phyloP scores from a whole-genome alignment of 139 green algal genomes.

The Spirogloea muscicola region DNA sequence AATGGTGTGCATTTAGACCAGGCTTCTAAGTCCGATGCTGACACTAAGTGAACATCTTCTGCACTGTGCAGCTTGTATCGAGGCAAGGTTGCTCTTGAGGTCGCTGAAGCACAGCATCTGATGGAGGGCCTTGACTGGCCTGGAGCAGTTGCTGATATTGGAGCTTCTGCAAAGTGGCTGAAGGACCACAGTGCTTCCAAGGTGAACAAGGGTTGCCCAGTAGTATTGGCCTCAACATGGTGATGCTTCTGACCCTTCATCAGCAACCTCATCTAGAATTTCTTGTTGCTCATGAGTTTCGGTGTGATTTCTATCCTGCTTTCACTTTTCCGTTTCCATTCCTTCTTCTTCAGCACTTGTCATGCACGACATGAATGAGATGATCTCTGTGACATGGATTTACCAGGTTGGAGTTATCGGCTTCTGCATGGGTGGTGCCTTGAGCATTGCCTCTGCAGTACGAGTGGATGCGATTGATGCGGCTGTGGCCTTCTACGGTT shows the following conservation, averaged over 20 bases:
- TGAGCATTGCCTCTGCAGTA: slow-evolving; percentile 22
- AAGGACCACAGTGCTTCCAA: slow-evolving; percentile 31
- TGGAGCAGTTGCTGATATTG: slow-evolving; percentile 45
- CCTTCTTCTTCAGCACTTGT: not conserved
- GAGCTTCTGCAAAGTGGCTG: slow-evolving; percentile 33
- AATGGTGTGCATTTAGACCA: too few relatives aligned
- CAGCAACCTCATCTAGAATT: too few relatives aligned
- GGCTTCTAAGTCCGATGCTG: too few relatives aligned
- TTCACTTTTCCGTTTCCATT: slow-evolving; percentile 5
- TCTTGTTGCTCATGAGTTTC: too few relatives aligned
- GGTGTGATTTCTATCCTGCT: slow-evolving; percentile 14
- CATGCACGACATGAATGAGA: not conserved
- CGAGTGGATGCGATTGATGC: slow-evolving; percentile 18
- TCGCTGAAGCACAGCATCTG: slow-evolving; percentile 51
- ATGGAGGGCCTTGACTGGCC: slow-evolving; percentile 50
- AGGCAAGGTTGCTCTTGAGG: slow-evolving; percentile 47
- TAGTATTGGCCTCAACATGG: not conserved
- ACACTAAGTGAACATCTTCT: too few relatives aligned
- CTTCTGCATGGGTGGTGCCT: slow-evolving; percentile 53
- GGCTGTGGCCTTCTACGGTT: slow-evolving; percentile 48
- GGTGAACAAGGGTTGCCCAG: not conserved
- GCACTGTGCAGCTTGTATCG: slow-evolving; percentile 45
- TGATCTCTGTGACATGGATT: not conserved
- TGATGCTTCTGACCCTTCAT: not conserved
- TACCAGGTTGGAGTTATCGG: slow-evolving; percentile 45